Evolutionary conservation across 1,139 yeast genomes (phyloP).

Genomic region (Meyerozyma smithsonii): DNA sequence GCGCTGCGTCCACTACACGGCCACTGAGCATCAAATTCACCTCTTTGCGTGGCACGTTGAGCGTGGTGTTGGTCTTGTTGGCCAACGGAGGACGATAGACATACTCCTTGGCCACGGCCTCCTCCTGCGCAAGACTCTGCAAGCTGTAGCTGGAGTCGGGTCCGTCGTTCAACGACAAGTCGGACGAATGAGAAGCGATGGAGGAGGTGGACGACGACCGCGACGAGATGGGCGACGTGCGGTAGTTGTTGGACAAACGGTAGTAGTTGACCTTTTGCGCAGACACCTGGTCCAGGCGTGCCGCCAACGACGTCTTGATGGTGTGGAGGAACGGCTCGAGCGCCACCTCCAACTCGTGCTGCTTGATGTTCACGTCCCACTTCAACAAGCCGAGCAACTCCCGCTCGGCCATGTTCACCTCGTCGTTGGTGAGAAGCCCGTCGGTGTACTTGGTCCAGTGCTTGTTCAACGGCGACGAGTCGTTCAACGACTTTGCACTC

Average conservation of each 20-base stretch:
- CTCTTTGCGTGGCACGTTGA: slow-evolving; percentile 8
- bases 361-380: slow-evolving; percentile 74
- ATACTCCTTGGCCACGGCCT: slow-evolving; percentile 11
- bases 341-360: slow-evolving; percentile 62
- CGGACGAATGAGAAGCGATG: slow-evolving; percentile 14
- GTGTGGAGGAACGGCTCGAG: slow-evolving; percentile 74
- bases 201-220: slow-evolving; percentile 14
- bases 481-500: slow-evolving; percentile 88
- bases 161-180: slow-evolving; percentile 15
- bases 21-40: not conserved
- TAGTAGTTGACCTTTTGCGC: slow-evolving; percentile 34
- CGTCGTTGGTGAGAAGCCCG: slow-evolving; percentile 69
- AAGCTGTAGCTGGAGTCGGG: slow-evolving; percentile 12
- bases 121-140: slow-evolving; percentile 11
- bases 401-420: slow-evolving; percentile 87
- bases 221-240: slow-evolving; percentile 11
- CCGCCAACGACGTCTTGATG: slow-evolving; percentile 38
- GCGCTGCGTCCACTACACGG: not conserved
- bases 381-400: slow-evolving; percentile 77
- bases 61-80: slow-evolving; percentile 15
- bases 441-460: slow-evolving; percentile 94
- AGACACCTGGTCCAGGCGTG: slow-evolving; percentile 24
- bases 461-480: slow-evolving; percentile 88
- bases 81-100: slow-evolving; percentile 15
- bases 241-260: slow-evolving; percentile 29